Evolutionary conservation across 768 basidiomycete species (phyloP).

Genomic region (Hygrophorus russula): DNA sequence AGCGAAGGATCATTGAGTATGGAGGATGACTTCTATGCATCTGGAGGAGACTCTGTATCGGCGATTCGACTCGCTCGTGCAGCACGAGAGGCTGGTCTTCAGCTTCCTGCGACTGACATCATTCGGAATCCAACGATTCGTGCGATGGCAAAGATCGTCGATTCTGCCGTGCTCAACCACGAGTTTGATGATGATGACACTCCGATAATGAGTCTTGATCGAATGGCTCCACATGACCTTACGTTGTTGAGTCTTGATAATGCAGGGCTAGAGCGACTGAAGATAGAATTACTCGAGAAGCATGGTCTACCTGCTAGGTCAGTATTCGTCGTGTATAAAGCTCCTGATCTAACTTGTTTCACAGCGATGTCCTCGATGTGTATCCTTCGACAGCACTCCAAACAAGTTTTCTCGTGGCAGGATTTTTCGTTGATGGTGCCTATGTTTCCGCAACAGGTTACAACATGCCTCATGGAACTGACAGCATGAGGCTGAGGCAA

Average conservation of each 20-base stretch:
- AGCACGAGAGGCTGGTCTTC: slow-evolving; percentile 1
- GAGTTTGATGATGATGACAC: slow-evolving; percentile 1
- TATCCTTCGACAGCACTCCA: slow-evolving; percentile 1
- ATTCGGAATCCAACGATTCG: slow-evolving; percentile 3
- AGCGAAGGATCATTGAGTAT: not conserved
- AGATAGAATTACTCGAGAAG: not conserved
- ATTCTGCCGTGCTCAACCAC: not conserved
- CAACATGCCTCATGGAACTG: not conserved
- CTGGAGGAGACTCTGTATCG: slow-evolving; percentile 1
- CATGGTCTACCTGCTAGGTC: slow-evolving; percentile 2
- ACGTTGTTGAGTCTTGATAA: not conserved
- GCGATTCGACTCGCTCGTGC: not conserved
- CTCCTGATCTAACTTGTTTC: not conserved
- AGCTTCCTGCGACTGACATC: not conserved
- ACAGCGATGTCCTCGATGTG: slow-evolving; percentile 1
- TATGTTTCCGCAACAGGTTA: not conserved
- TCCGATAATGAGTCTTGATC: not conserved
- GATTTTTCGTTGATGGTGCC: not conserved
- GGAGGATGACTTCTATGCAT: slow-evolving; percentile 1
- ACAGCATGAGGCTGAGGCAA: not conserved
- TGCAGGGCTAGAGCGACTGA: not conserved
- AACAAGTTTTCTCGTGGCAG: not conserved
- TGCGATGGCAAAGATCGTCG: slow-evolving; percentile 1
- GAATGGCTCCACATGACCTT: slow-evolving; percentile 1
- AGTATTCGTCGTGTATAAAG: not conserved